Conservation (phyloP, 306 rosid species). For the Quercus wislizeni region DNA sequence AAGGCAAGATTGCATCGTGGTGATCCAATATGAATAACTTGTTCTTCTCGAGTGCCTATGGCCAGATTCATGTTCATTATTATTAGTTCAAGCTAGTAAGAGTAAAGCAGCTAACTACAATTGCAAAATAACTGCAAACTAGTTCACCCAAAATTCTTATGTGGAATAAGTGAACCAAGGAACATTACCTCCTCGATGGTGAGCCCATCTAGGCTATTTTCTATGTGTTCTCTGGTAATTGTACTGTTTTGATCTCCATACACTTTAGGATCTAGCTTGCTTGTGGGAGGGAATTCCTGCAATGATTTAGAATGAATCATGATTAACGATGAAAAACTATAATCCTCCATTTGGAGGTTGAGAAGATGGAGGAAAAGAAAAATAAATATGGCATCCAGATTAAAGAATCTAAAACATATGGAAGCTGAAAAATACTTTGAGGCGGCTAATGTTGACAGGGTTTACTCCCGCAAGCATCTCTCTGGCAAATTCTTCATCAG, state of each 20-base stretch:
- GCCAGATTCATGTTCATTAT: constrained; percentile 12
- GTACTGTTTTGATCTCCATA: constrained; percentile 74
- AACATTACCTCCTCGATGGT: constrained; percentile 54
- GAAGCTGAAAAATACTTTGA: constrained; percentile 46
- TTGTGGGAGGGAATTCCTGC: constrained; percentile 75
- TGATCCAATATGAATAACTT: constrained; percentile 69
- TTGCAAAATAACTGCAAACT: not conserved
- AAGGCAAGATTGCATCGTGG: constrained; percentile 73
- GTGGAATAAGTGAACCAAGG: not conserved
- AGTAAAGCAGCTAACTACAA: not conserved
- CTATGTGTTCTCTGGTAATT: constrained; percentile 50
- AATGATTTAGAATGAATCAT: constrained; percentile 17
- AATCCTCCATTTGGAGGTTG: not conserved
- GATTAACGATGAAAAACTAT: not conserved
- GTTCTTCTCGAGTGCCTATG: constrained; percentile 54
- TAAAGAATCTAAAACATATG: not conserved
- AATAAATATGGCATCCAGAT: not conserved
- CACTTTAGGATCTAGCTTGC: constrained; percentile 51
- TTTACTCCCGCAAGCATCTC: constrained; percentile 88
- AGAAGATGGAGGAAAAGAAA: not conserved
- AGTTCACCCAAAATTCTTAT: not conserved
- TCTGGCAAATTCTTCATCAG: constrained; percentile 86
- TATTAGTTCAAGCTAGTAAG: not conserved
- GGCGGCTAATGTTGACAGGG: constrained; percentile 59
- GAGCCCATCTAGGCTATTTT: constrained; percentile 53